These are phyloP conservation scores for Aurinia saxatilis DNA, from an alignment of 345 rosid species.

Conservation along the genomic window DNA sequence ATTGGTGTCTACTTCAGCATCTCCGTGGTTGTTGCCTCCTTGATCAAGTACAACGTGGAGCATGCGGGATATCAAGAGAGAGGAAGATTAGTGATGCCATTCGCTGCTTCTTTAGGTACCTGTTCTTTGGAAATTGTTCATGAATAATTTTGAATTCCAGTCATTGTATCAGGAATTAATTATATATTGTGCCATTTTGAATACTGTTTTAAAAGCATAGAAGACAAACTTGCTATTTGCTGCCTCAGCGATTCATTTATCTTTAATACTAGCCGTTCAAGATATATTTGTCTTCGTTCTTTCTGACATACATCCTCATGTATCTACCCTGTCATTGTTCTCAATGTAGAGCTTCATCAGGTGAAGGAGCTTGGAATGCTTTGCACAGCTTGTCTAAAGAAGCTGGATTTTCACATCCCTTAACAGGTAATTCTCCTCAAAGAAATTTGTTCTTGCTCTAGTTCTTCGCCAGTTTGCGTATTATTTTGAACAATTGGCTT, in stretches of 20 bases:
- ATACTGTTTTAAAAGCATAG: not conserved
- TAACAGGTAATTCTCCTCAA: conserved; percentile 45
- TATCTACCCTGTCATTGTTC: conserved; percentile 11
- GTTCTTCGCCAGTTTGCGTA: not conserved
- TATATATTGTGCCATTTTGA: not conserved
- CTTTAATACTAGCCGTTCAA: conserved; percentile 3
- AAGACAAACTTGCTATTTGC: not conserved
- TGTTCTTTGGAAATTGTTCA: conserved; percentile 5
- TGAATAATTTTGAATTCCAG: not conserved
- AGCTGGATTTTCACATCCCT: conserved; percentile 58
- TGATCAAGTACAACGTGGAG: conserved; percentile 62
- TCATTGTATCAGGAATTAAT: not conserved
- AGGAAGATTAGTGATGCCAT: conserved; percentile 74
- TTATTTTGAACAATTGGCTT: conserved; percentile 1
- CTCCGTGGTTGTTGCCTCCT: conserved; percentile 88
- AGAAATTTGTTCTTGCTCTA: conserved; percentile 9
- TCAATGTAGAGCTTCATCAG: conserved; percentile 77
- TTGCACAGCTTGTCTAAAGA: conserved; percentile 70
- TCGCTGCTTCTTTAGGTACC: conserved; percentile 82
- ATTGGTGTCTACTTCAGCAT: conserved; percentile 90
- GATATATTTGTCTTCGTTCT: conserved; percentile 9
- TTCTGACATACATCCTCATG: not conserved
- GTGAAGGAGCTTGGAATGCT: conserved; percentile 63
- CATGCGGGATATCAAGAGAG: conserved; percentile 53
- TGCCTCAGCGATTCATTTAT: not conserved